Evolutionary conservation across 208 protist species (phyloP).

Genomic region (Ichthyophonus hoferi): DNA sequence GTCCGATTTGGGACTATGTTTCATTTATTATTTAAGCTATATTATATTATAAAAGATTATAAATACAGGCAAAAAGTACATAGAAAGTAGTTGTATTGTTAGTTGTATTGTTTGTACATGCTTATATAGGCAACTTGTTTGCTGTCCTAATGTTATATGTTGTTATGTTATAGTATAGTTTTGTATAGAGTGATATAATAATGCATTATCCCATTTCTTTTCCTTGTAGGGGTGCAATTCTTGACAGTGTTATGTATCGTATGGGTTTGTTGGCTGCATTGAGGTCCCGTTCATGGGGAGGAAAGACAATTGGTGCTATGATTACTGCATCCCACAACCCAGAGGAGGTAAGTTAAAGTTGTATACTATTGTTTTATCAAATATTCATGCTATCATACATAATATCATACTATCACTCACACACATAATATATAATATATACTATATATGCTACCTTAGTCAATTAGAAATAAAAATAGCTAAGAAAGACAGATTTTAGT

Average conservation of each 20-base stretch:
- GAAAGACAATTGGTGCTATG: slow-evolving; percentile 46
- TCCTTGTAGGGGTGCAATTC: neutral
- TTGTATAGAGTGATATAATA: neutral
- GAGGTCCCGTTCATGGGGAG: neutral
- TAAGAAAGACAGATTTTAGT: neutral
- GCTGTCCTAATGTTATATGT: no score
- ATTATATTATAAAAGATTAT: no score
- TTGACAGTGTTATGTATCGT: slow-evolving; percentile 33
- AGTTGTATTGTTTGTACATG: no score
- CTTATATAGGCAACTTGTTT: no score
- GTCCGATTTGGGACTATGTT: no score
- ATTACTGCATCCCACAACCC: slow-evolving; percentile 55
- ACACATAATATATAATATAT: neutral
- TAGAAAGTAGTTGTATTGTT: no score
- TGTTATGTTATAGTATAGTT: no score
- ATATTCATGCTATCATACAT: neutral
- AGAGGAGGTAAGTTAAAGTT: no score
- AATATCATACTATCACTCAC: neutral
- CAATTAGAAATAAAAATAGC: neutral
- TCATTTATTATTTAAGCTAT: no score
- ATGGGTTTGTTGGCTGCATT: slow-evolving; percentile 38
- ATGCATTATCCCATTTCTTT: no score
- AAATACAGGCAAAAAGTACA: no score
- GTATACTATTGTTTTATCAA: neutral
- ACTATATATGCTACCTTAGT: neutral